Conservation (phyloP, 345 rosid genomes). For the Lepidium aucheri region DNA sequence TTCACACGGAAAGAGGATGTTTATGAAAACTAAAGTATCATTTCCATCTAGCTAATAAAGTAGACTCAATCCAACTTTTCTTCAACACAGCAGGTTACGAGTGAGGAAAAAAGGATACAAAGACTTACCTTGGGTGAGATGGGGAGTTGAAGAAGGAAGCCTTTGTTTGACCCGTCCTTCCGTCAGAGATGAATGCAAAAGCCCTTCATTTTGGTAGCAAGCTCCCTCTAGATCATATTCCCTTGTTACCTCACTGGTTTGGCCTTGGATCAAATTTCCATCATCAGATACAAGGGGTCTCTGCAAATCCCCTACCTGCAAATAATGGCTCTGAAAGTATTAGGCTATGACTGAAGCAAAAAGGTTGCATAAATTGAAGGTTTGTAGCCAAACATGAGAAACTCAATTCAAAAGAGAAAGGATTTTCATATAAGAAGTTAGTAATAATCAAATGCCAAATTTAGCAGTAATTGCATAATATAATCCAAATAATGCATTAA, state of each 20-base stretch:
- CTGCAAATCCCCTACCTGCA: constrained; percentile 57
- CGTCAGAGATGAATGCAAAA: constrained; percentile 37
- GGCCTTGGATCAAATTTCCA: constrained; percentile 31
- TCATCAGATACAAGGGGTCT: constrained; percentile 65
- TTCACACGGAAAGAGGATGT: neutral
- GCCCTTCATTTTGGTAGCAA: constrained; percentile 53
- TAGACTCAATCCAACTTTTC: neutral
- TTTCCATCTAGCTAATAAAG: neutral
- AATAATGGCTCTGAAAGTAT: constrained; percentile 1
- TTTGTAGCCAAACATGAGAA: neutral
- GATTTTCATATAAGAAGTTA: neutral
- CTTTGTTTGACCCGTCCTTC: constrained; percentile 65
- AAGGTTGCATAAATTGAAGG: neutral
- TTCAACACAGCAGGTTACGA: neutral
- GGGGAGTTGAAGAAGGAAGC: constrained; percentile 44
- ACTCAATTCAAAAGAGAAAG: neutral
- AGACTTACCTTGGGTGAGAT: constrained; percentile 36
- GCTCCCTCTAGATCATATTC: constrained; percentile 67
- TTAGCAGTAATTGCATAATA: neutral
- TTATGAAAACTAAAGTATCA: neutral
- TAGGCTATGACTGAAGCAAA: neutral
- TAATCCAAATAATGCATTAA: neutral
- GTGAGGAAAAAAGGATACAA: neutral
- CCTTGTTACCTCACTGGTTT: constrained; percentile 47
- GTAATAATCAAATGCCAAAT: neutral